Evolutionary conservation across 306 rosid genomes (phyloP), one percentile per base, ranked within the genome.

Genomic region (Purshia tridentata): DNA sequence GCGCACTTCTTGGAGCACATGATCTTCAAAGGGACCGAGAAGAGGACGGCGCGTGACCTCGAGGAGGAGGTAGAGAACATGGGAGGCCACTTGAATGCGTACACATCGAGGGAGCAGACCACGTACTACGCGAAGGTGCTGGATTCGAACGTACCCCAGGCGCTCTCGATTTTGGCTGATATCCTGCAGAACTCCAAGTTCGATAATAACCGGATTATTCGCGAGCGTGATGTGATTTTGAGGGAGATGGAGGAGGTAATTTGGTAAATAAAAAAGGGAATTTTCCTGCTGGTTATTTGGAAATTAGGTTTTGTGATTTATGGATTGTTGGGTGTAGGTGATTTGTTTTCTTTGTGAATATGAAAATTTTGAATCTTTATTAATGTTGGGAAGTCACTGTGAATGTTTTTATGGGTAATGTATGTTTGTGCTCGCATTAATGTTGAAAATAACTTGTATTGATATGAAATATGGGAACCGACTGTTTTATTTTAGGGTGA

Each of bases 191-290:
- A 93, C 56, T 93, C 98, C 0, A 82, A 78, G 67, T 93, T 93
- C 12, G 93, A 91, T 9, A 92, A 87, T 20, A 72, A 86, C 20
- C 72, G 98, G 6, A 93, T 93, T 6, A 81, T 80, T 56, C 83
- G 93, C 14, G 97, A 93, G 81, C 86, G 98, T 4, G 97, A 89
- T 20, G 97, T 93, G 39, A 93, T 93, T 78, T 89, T 91, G 19
- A 83, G 96, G 82, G 98, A 93, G 67, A 91, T 93, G 98, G 97
- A 93, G 45, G 98, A 93, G 98, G 98, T 91, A 76, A 58, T 48
- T 9, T 67, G 4, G 9, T 52, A 40, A 71, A 71, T 29, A 29
- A 29, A 0, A 29, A 29, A 29, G 35, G 35, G 2, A 3, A 1
- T 29, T 29, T 29, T 29, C 35, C 35, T 29, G 35, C 35, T 29